These are phyloP conservation scores for Spirogloea muscicola DNA, from an alignment of 139 green algal genomes.

Conservation along the genomic window DNA sequence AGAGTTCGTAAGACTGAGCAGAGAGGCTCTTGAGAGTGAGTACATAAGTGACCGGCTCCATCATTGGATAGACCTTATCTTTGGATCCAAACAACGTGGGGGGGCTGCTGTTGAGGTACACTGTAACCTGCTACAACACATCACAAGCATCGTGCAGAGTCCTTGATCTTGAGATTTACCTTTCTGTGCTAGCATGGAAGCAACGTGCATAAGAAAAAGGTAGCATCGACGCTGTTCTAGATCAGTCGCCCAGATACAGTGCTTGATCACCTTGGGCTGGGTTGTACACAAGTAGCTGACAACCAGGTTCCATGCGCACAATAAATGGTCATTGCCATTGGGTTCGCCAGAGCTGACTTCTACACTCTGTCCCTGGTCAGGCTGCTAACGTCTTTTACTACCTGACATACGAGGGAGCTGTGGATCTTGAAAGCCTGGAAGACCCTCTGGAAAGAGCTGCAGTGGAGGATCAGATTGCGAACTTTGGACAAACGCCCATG, in stretches of 20 bases:
- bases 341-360: not conserved
- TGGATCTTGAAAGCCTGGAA: slow-evolving; percentile 44
- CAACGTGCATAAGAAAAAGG: too few species aligned
- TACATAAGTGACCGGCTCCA: slow-evolving; percentile 57
- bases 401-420: slow-evolving; percentile 55
- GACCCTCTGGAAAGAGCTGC: slow-evolving; percentile 34
- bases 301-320: not conserved
- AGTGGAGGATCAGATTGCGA: slow-evolving; percentile 41
- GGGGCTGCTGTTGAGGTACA: slow-evolving; percentile 29
- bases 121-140: slow-evolving; percentile 10
- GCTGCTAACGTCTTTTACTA: slow-evolving; percentile 60
- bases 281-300: too few species aligned
- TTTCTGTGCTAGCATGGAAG: too few species aligned
- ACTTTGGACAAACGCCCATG: slow-evolving; percentile 52
- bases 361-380: not conserved
- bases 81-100: slow-evolving; percentile 55
- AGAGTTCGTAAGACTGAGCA: slow-evolving; percentile 56
- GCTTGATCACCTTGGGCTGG: too few species aligned
- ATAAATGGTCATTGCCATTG: not conserved
- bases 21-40: slow-evolving; percentile 60
- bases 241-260: too few species aligned
- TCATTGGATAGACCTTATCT: slow-evolving; percentile 64
- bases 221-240: too few species aligned
- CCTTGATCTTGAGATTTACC: too few species aligned
- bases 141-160: not conserved